Base-by-base conservation (phyloP, 2,329 filamentous ascomycete species). In the Falciphora oryzae region DNA sequence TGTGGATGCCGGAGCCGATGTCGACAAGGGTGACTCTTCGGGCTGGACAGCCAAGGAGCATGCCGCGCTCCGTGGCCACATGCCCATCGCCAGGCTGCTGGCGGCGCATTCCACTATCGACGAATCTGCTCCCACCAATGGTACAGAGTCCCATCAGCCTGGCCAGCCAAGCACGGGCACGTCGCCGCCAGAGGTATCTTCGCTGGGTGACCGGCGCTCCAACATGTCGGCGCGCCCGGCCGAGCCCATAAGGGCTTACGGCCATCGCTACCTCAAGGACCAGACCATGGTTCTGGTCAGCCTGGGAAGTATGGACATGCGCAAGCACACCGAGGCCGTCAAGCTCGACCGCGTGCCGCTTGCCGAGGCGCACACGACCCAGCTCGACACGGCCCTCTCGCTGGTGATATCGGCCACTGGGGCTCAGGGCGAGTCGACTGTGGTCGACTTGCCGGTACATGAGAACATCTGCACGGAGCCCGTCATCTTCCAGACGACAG, bases 21-120 rank as follows among this genome's bases (percentile, higher is more conserved):
- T 92, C 3, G 87, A 89, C 65, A 88, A 85, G 65, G 79, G 83
- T 7, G 95, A 99, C 75, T 90, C 89, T 0, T 97, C 93, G 59
- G 94, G 94, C 11, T 99, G 95, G 95, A 95, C 91, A 3, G 90
- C 93, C 1, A 92, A 89, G 73, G 95, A 99, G 73, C 95, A 99
- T 75, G 94, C 95, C 29, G 90, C 93, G 0, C 79, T 99, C 63
- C 84, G 95, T 73, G 95, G 95, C 0, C 93, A 99, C 74, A 84
- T 98, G 69, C 81, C 85, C 1, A 93, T 98, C 71, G 91, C 93
- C 7, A 81, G 83, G 59, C 83, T 86, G 50, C 82, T 98, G 27
- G 84, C 84, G 16, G 78, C 84, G 44, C 79, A 89, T 58, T 84
- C 78, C 2, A 69, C 66, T 6, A 66, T 67, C 5, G 67, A 68